Evolutionary conservation across 208 protist genomes (phyloP).

Genomic region (Acanthamoeba triangularis): DNA sequence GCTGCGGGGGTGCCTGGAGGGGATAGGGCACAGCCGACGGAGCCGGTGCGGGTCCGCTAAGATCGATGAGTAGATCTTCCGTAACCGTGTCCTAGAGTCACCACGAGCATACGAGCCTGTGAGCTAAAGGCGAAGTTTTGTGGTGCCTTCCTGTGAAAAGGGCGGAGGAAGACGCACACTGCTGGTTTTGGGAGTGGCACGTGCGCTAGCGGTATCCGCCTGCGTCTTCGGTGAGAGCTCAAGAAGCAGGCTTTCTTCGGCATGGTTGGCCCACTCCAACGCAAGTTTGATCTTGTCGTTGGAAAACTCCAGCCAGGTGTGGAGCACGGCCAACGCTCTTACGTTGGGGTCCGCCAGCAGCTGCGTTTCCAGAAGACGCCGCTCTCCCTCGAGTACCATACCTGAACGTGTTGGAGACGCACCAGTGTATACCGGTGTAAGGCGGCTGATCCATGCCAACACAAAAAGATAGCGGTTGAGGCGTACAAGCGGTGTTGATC

Average conservation of each 20-base stretch:
- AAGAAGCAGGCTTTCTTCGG: background rate
- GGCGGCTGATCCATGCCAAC: too few species aligned
- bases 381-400: background rate
- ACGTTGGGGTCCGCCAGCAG: background rate
- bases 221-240: background rate
- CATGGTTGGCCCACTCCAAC: conserved; percentile 19
- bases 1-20: background rate
- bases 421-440: background rate
- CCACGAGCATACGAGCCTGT: background rate
- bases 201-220: background rate
- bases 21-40: background rate
- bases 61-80: background rate
- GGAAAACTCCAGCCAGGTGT: conserved; percentile 8
- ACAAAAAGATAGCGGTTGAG: background rate
- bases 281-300: background rate
- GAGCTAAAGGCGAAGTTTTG: background rate
- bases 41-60: background rate
- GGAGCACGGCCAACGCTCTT: background rate
- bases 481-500: background rate
- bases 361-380: background rate
- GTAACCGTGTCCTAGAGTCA: background rate
- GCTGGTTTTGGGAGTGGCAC: background rate
- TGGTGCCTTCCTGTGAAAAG: background rate
- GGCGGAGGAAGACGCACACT: too few species aligned
- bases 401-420: too few species aligned